A percentile compares a stretch with the other conserved stretches of the same genome.
phyloP scores from a whole-genome alignment of 331 rosid species.

The Dryas integrifolia region DNA sequence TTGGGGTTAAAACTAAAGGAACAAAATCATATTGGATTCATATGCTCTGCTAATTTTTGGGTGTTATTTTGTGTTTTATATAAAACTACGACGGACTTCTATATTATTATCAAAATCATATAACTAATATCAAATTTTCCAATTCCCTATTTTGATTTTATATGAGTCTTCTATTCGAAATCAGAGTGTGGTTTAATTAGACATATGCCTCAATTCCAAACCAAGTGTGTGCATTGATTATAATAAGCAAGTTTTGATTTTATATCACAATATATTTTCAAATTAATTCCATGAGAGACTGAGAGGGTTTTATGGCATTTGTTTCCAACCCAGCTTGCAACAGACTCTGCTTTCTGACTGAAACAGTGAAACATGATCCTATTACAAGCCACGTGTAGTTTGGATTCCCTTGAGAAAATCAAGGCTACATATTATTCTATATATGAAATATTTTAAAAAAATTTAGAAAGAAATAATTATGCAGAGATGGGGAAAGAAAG shows the following conservation, averaged over 20 bases:
- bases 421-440: not conserved
- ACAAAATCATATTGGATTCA: not conserved
- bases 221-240: not conserved
- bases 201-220: too few species aligned
- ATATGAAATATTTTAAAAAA: not conserved
- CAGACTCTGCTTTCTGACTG: constrained; percentile 23
- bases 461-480: not conserved
- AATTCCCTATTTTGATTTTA: too few species aligned
- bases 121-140: too few species aligned
- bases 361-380: too few species aligned
- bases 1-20: not conserved
- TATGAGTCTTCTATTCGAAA: too few species aligned
- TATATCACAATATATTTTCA: not conserved
- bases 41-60: too few species aligned
- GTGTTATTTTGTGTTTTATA: too few species aligned
- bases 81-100: too few species aligned
- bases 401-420: constrained; percentile 24
- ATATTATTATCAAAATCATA: too few species aligned
- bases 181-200: too few species aligned
- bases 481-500: not conserved
- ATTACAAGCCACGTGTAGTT: constrained; percentile 29
- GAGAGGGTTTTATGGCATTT: constrained; percentile 29
- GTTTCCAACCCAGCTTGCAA: constrained; percentile 23
- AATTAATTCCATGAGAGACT: not conserved
- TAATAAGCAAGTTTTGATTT: too few species aligned